Base-by-base conservation (phyloP, 352 stramenopile species). In the Aphanomyces invadans region DNA sequence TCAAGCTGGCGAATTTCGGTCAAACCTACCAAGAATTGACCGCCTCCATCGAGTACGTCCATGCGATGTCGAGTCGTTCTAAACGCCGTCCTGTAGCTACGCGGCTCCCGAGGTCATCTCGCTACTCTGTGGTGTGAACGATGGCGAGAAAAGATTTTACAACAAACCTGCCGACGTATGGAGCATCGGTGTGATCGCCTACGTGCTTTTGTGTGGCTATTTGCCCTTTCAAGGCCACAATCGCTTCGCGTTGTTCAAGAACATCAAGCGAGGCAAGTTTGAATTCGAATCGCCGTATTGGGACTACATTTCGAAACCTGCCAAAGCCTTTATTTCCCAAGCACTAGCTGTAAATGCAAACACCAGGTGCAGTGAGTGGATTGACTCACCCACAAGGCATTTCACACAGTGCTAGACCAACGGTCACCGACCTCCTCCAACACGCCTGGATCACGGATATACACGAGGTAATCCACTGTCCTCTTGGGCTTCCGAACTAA, bases 151-250 rank as follows among this genome's bases (percentile, higher is more conserved):
- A 83, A 87, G 4, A 81, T 77, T 70, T 87, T 90, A 93, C 51
- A 85, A 84, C 15, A 87, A 89, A 61, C 78, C 82, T 0, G 85
- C 93, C 26, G 85, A 95, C 60, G 79, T 93, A 38, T 95, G 87
- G 87, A 90, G 80, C 39, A 80, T 93, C 42, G 87, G 87, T 15
- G 70, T 95, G 53, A 91, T 95, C 67, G 88, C 81, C 55, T 94
- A 90, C 73, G 97, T 97, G 69, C 73, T 98, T 36, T 73, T 97
- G 48, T 78, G 76, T 9, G 85, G 85, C 0, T 94, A 92, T 46
- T 80, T 83, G 21, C 85, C 85, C 21, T 96, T 96, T 73, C 79
- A 98, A 68, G 94, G 98, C 75, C 89, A 96, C 54, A 98, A 96
- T 65, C 89, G 98, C 70, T 75, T 89, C 1, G 76, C 95, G 32